Evolutionary conservation across 352 stramenopile genomes (phyloP).

Genomic region (Pythium vanterpoolii): DNA sequence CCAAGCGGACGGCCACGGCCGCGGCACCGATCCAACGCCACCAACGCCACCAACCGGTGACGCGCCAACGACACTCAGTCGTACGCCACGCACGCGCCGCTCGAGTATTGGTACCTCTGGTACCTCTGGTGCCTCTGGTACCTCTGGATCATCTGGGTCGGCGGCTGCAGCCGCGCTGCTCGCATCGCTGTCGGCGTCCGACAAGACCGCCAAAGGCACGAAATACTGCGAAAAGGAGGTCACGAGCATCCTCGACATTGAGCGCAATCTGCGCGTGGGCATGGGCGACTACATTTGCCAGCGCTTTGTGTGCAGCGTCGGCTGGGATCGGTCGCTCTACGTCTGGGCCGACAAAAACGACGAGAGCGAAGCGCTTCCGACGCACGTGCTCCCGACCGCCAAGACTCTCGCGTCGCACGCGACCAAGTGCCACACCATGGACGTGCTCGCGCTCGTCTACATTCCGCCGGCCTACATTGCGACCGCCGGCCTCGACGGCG

Average conservation of each 20-base stretch:
- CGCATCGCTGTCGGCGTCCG: not conserved
- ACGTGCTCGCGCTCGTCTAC: conserved; percentile 65
- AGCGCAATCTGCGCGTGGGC: conserved; percentile 70
- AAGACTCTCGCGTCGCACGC: conserved; percentile 26
- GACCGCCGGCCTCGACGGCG: conserved; percentile 62
- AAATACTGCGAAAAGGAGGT: conserved; percentile 76
- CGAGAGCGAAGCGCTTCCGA: conserved; percentile 58
- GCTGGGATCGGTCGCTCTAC: conserved; percentile 81
- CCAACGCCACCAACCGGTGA: conserved; percentile 5
- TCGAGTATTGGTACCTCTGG: not conserved
- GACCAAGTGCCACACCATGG: conserved; percentile 54
- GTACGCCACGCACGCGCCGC: conserved; percentile 3
- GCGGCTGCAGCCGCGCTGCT: conserved; percentile 5
- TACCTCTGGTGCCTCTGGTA: not conserved
- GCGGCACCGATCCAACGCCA: not conserved
- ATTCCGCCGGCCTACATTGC: conserved; percentile 69
- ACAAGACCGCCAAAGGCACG: conserved; percentile 10
- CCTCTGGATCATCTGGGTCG: not conserved
- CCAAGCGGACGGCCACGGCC: not conserved
- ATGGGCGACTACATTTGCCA: conserved; percentile 85
- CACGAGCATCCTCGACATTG: conserved; percentile 78
- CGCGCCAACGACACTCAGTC: not conserved
- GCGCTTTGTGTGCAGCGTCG: conserved; percentile 74
- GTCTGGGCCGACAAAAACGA: conserved; percentile 85
- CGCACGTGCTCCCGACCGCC: conserved; percentile 47